Evolutionary conservation across 2,329 filamentous ascomycete species (phyloP), one percentile per base, ranked within the genome.

Genomic region (Venturia pyrina): DNA sequence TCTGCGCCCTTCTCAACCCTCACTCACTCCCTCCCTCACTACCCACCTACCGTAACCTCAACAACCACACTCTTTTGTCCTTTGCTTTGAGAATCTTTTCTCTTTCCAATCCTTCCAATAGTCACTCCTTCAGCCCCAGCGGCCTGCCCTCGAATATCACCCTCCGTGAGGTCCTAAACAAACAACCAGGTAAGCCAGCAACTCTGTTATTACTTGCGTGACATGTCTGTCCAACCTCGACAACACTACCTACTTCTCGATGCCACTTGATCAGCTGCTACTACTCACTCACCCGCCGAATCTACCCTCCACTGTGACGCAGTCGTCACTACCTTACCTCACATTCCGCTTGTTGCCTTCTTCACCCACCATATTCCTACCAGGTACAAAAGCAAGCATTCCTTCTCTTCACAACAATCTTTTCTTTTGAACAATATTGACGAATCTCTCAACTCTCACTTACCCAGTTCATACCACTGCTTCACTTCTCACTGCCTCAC

Each of bases 81-180:
- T 62, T 62, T 62, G 40, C 60, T 10, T 28, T 34, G 3, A n/a
- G 60, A 43, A 17, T 10, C n/a, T 46, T 15, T 8, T 62, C 60
- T 62, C 60, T 46, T 13, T 46, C 37, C 60, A 62, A 28, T 62
- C 60, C 40, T 62, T 62, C 28, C 7, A 21, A 17, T 15, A 43
- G 40, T 62, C 60, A 44, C 40, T 62, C 43, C 15, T 46, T 43
- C 60, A 62, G 40, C 60, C 60, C 60, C 28, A 62, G 60, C 60
- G 60, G 60, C 60, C 60, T 43, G 4, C 40, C 44, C 43, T n/a
- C 11, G 28, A n/a, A 34, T 21, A 44, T 43, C 40, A 40, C 15
- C 57, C 60, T 62, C 60, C n/a, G 60, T 46, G 60, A 62, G 60
- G 60, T 46, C 40, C 53, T 5, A 59, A 59, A 59, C 53, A 59